Percentiles rank a stretch among this genome's conserved stretches.
Evolutionary conservation across 805 yeast genomes (phyloP).

Genomic region (Candida caryicola): DNA sequence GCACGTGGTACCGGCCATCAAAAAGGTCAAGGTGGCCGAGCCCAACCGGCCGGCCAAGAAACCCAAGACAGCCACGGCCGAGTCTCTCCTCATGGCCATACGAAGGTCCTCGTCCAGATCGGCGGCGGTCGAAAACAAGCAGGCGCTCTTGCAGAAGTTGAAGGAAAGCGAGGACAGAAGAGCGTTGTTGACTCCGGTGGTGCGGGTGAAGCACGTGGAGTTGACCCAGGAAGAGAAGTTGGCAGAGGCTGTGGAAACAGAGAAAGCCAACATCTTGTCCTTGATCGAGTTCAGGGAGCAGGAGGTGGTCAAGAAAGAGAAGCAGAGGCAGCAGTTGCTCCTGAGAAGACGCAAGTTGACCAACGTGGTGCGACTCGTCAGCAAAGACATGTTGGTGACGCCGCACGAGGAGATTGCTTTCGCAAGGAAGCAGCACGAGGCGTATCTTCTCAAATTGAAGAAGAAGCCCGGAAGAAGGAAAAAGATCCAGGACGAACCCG

Average conservation of each 20-base stretch:
- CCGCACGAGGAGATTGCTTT: slow-evolving; percentile 63
- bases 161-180: slow-evolving; percentile 64
- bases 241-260: slow-evolving; percentile 86
- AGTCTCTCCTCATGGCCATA: slow-evolving; percentile 46
- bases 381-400: slow-evolving; percentile 49
- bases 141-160: slow-evolving; percentile 71
- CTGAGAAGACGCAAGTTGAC: slow-evolving; percentile 61
- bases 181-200: slow-evolving; percentile 44
- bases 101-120: slow-evolving; percentile 76
- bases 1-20: slow-evolving; percentile 29
- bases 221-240: slow-evolving; percentile 70
- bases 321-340: slow-evolving; percentile 68
- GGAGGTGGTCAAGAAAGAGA: slow-evolving; percentile 75
- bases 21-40: slow-evolving; percentile 22
- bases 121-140: slow-evolving; percentile 72
- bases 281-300: slow-evolving; percentile 78
- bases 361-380: slow-evolving; percentile 54
- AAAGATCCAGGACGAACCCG: slow-evolving; percentile 33
- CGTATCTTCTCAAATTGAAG: slow-evolving; percentile 33
- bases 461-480: slow-evolving; percentile 46
- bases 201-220: slow-evolving; percentile 42
- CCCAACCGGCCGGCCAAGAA: slow-evolving; percentile 30
- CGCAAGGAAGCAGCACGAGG: slow-evolving; percentile 39
- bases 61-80: slow-evolving; percentile 36
- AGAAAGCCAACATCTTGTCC: slow-evolving; percentile 68